phyloP scores from a whole-genome alignment of 768 basidiomycete species.

The Harrya chromipes region DNA sequence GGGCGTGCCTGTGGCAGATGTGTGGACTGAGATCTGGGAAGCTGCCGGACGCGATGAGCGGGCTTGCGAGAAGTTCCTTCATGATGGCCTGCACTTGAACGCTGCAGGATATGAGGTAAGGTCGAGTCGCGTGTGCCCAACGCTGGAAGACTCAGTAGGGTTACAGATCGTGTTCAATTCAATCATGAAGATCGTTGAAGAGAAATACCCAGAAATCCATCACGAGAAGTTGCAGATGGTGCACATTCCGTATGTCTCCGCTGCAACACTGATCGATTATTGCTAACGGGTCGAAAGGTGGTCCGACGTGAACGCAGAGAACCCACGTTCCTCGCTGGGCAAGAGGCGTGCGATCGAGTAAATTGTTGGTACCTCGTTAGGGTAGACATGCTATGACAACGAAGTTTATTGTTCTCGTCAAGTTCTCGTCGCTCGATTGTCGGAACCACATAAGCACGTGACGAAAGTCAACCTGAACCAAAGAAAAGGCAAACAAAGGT shows the following conservation, averaged over 20 bases:
- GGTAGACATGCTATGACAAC: slow-evolving; percentile 10
- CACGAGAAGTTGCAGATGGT: slow-evolving; percentile 55
- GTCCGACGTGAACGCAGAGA: slow-evolving; percentile 17
- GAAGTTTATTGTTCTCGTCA: slow-evolving; percentile 9
- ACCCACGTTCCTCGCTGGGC: slow-evolving; percentile 21
- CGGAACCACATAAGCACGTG: slow-evolving; percentile 25
- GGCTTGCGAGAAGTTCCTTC: slow-evolving; percentile 48
- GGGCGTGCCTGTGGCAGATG: slow-evolving; percentile 63
- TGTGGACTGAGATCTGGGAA: slow-evolving; percentile 74
- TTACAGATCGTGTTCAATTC: slow-evolving; percentile 63
- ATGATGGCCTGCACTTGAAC: slow-evolving; percentile 82
- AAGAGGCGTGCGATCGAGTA: slow-evolving; percentile 18
- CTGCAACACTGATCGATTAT: not conserved
- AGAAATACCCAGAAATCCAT: slow-evolving; percentile 65
- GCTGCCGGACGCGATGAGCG: slow-evolving; percentile 61
- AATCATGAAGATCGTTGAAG: slow-evolving; percentile 53
- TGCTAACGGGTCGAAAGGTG: slow-evolving; percentile 21
- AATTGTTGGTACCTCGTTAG: not conserved
- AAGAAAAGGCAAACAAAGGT: slow-evolving; percentile 41
- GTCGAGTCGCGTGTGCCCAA: not conserved
- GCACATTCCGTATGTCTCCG: slow-evolving; percentile 56
- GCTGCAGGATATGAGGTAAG: slow-evolving; percentile 70
- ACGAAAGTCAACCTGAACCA: slow-evolving; percentile 51
- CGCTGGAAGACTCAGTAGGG: not conserved
- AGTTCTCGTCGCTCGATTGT: too few species aligned